Base-by-base conservation (phyloP, 2,329 filamentous ascomycete species). In the Raffaelea albimanens region DNA sequence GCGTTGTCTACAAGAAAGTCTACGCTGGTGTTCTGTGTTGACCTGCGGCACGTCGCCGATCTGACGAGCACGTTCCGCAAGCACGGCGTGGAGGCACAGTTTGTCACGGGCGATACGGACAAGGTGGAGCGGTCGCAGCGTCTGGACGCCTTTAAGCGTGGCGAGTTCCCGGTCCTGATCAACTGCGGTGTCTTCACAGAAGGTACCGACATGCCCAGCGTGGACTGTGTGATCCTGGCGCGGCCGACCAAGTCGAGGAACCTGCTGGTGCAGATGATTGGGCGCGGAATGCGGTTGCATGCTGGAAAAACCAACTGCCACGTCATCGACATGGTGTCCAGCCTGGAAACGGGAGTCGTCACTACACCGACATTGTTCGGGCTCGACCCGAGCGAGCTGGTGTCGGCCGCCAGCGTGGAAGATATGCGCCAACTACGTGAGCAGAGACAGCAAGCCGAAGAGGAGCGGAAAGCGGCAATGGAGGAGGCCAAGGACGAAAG, bases 101-200 rank as follows among this genome's bases (percentile, higher is more conserved):
- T 82, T 56, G 83, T 98, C n/a, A 96, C 89, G 0, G 82, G 88
- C 18, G 79, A 86, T 22, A 97, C 93, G 0, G 73, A 77, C 9
- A 80, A 78, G 50, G 63, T 76, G n/a, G 72, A 83, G 45, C 78
- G 93, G 40, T 75, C 78, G 44, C 73, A 83, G 44, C 78, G 79
- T 1, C 72, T 98, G 2, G 81, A 87, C 29, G 78, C 78, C 2
- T 98, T 98, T 65, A 85, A 77, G 54, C 73, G 70, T 2, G 77
- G 82, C 8, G 77, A 89, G 40, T 97, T 87, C 53, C 87, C 88
- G 0, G 87, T 98, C 1, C 73, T 98, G 14, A 68, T 98, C 45
- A 98, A 98, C 61, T 97, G 93, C 59, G 90, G 90, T 9, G 86
- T 98, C 38, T 97, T 95, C 59, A 97, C 91, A 0, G 93, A 98